Evolutionary conservation across 352 stramenopile species (phyloP), one percentile per base, ranked within the genome.

Genomic region (Stephanocyclus meneghinianus): DNA sequence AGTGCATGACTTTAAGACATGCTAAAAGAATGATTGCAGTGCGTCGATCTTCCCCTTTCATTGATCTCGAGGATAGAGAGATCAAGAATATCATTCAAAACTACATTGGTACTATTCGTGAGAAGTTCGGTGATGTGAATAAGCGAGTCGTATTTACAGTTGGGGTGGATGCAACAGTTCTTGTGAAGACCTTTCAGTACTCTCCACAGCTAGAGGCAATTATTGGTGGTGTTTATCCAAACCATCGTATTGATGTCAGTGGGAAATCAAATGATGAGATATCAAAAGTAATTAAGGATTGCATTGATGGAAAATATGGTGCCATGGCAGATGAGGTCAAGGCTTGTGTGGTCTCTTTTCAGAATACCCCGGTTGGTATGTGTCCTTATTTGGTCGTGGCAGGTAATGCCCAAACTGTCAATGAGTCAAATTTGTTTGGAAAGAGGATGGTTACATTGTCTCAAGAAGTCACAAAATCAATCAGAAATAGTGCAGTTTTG

Each of bases 151-250:
- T 26, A 42, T 61, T 61, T 18, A 29, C 53, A 35, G 8, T 0
- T 61, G 53, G 21, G 8, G 40, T 61, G 8, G 53, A 61, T 40
- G 26, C 53, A 15, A 61, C 53, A n/a, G 9, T 13, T 15, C 5
- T 40, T 1, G 1, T 61, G 5, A 13, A 8, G 16, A 9, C 18
- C 16, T 61, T 15, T 32, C 53, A 61, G 53, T 8, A 42, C 0
- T 10, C 8, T 2, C 10, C 18, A 42, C 32, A 6, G 8, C 6
- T 29, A 13, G 9, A 40, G 32, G 53, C 16, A n/a, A 0, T 61
- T 35, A 26, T 61, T 40, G 53, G 53, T 42, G 53, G 53, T 11
- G 53, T 26, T 13, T 40, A 61, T 40, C 53, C 53, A 21, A 61
- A 61, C 2, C 1, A 61, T n/a, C 42, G 5, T 11, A 15, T 42